These are phyloP conservation scores for Chlamydomonas incerta DNA, from an alignment of 139 green algal genomes.

Conservation along the genomic window DNA sequence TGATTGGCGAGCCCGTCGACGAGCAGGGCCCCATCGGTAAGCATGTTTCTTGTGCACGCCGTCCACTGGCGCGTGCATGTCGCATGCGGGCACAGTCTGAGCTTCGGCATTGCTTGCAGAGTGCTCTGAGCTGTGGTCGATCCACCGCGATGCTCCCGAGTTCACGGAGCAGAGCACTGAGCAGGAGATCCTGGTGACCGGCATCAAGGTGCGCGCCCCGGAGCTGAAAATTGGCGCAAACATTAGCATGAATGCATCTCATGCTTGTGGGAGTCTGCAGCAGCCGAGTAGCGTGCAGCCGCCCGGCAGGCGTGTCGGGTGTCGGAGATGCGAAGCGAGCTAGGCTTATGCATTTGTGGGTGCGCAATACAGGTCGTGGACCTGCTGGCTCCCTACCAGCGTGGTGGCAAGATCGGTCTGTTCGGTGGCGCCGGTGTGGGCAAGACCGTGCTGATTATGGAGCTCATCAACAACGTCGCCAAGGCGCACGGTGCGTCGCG, in stretches of 20 bases:
- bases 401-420: conserved; percentile 99
- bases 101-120: conserved; percentile 75
- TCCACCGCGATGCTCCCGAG: conserved; percentile 95
- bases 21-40: conserved; percentile 94
- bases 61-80: background rate
- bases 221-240: no score
- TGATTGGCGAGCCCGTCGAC: conserved; percentile 99
- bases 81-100: background rate
- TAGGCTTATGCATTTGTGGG: background rate
- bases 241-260: no score
- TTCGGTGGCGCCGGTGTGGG: conserved; percentile 99
- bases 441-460: conserved; percentile 99
- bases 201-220: conserved; percentile 93
- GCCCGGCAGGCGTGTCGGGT: background rate
- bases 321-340: background rate
- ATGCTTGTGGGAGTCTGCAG: background rate
- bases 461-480: conserved; percentile 99
- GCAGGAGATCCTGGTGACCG: conserved; percentile 98
- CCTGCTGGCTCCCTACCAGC: conserved; percentile 98
- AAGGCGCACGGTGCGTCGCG: conserved; percentile 93
- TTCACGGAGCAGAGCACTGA: conserved; percentile 97
- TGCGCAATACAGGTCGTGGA: conserved; percentile 90
- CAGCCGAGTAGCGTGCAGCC: background rate
- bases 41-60: conserved; percentile 12
- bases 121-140: conserved; percentile 83